These are phyloP conservation scores for Przewalskia tangutica DNA, from an alignment of 257 asterid species.

Conservation along the genomic window DNA sequence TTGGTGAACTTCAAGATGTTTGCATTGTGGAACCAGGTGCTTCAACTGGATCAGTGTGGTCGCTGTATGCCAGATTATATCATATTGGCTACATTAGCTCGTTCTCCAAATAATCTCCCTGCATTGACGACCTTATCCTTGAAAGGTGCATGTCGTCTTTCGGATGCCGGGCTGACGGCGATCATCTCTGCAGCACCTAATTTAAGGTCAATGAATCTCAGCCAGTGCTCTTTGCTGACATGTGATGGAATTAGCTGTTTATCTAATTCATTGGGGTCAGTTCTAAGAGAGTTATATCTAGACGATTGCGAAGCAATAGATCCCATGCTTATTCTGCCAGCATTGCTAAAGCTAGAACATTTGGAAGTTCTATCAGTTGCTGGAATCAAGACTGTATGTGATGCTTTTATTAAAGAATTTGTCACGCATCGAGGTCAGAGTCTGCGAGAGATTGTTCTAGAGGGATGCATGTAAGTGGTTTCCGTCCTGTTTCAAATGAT, in stretches of 20 bases:
- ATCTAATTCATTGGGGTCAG: slow-evolving; percentile 49
- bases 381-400: slow-evolving; percentile 54
- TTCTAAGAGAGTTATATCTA: slow-evolving; percentile 62
- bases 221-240: slow-evolving; percentile 78
- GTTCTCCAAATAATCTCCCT: slow-evolving; percentile 48
- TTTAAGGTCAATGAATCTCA: slow-evolving; percentile 68
- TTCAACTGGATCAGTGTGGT: slow-evolving; percentile 83
- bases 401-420: slow-evolving; percentile 48
- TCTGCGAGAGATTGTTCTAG: slow-evolving; percentile 72
- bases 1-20: slow-evolving; percentile 13
- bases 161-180: slow-evolving; percentile 59
- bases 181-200: slow-evolving; percentile 73
- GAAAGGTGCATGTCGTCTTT: slow-evolving; percentile 88
- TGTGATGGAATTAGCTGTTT: slow-evolving; percentile 55
- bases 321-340: slow-evolving; percentile 68
- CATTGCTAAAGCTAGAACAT: slow-evolving; percentile 46
- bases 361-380: slow-evolving; percentile 82
- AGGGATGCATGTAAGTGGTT: slow-evolving; percentile 63
- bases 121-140: slow-evolving; percentile 57
- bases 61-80: slow-evolving; percentile 60
- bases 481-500: neutral
- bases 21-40: slow-evolving; percentile 47
- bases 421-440: slow-evolving; percentile 43
- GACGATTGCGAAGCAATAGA: slow-evolving; percentile 61
- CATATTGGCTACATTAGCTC: slow-evolving; percentile 43